Evolutionary conservation across 2,329 filamentous ascomycete genomes (phyloP), one percentile per base, ranked within the genome.

Genomic region (Seiridium unicorne): DNA sequence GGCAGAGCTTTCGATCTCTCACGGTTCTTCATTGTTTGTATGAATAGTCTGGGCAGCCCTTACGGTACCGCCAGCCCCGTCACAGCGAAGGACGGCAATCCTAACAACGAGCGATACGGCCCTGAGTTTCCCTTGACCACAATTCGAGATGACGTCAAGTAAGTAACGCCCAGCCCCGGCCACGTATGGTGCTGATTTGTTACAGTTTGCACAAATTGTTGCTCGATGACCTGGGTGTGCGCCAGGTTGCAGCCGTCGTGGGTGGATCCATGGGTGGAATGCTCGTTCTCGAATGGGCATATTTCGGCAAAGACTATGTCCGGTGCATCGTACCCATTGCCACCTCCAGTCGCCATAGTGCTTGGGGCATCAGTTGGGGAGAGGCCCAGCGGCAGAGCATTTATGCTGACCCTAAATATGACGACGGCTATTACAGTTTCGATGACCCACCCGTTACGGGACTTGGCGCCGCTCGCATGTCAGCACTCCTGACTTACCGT

Each of bases 321-420:
- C 86, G 88, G 65, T 88, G 83, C 65, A 88, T 95, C 66, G 89
- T 95, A 8, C 90, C 92, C 11, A 94, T 96, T 67, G 92, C 92
- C 31, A 95, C 92, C 5, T 94, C 91, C 6, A 91, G 90, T 66
- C 82, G 89, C 47, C 92, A 95, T 74, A 94, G 91, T 69, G 92
- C 92, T 4, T 96, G 92, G 92, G 89, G 92, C 32, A 96, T 95
- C 69, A 93, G 90, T 75, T 96, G 92, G 92, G 91, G 91, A 47
- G 92, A 95, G 73, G 91, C 91, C 3, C 92, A 96, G 74, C 84
- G 92, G 56, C 91, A 95, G 77, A 93, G 90, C 82, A 98, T 99
- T 73, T 99, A 98, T 77, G 93, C 92, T 44, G 95, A 99, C 73
- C 95, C 95, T 38, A 98, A 97, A 79, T 99, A 99, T 74, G 93